Evolutionary conservation across 768 basidiomycete species (phyloP).

Genomic region (Terana coerulea): DNA sequence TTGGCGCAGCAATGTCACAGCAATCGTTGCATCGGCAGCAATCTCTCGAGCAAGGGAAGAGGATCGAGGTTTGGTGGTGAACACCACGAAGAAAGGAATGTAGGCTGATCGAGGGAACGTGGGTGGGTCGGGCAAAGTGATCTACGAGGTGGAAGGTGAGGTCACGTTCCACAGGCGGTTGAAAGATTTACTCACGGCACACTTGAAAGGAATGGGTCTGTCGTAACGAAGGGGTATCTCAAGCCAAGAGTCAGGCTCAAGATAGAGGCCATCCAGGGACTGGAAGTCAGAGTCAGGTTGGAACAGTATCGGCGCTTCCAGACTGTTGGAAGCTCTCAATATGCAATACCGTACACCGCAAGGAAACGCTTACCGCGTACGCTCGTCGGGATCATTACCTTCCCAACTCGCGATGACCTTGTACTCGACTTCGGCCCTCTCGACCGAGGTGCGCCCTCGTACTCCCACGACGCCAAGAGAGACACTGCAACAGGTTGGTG

Average conservation of each 20-base stretch:
- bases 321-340: conserved; percentile 30
- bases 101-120: conserved; percentile 57
- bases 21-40: conserved; percentile 65
- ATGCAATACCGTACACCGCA: neutral
- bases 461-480: conserved; percentile 25
- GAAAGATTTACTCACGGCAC: conserved; percentile 65
- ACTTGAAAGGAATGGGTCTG: conserved; percentile 55
- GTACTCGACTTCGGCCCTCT: conserved; percentile 48
- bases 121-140: conserved; percentile 59
- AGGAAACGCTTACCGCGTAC: conserved; percentile 40
- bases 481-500: conserved; percentile 49
- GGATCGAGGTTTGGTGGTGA: conserved; percentile 60
- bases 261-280: conserved; percentile 44
- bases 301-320: conserved; percentile 63
- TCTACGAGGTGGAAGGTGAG: conserved; percentile 39
- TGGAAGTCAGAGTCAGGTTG: conserved; percentile 59
- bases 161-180: too few species aligned
- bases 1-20: conserved; percentile 61
- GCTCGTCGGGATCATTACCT: conserved; percentile 41
- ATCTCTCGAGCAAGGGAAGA: conserved; percentile 56
- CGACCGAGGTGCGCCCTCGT: conserved; percentile 26
- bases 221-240: conserved; percentile 66
- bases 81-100: conserved; percentile 73
- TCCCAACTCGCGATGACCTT: conserved; percentile 58
- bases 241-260: conserved; percentile 54